Evolutionary conservation across 2,329 filamentous ascomycete species (phyloP).

Genomic region (Neocatenulostroma microsporum): DNA sequence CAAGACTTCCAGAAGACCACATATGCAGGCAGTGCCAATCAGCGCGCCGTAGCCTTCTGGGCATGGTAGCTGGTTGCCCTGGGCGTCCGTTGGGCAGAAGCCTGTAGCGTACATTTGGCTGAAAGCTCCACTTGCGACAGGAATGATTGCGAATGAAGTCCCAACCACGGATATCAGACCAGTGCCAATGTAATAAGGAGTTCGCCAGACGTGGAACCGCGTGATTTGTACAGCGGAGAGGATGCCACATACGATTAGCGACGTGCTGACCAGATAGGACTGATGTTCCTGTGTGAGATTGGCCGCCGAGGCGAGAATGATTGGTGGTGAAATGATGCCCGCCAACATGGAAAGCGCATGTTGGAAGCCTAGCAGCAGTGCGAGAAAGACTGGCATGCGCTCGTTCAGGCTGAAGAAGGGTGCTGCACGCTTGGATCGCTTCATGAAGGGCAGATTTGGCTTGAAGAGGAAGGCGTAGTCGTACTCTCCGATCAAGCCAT

Average conservation of each 20-base stretch:
- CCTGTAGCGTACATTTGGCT: conserved; percentile 71
- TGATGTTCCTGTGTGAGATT: conserved; percentile 55
- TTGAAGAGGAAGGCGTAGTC: conserved; percentile 85
- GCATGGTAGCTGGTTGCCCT: conserved; percentile 60
- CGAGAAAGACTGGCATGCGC: conserved; percentile 65
- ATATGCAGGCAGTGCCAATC: conserved; percentile 53
- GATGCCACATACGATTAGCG: conserved; percentile 69
- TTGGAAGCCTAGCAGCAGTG: conserved; percentile 67
- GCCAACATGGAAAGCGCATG: conserved; percentile 67
- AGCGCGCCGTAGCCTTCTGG: conserved; percentile 69
- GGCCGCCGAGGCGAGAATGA: conserved; percentile 61
- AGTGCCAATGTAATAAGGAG: conserved; percentile 68
- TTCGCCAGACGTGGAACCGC: conserved; percentile 62
- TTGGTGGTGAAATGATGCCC: conserved; percentile 66
- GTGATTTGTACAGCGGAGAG: conserved; percentile 71
- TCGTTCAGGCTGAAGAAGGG: conserved; percentile 83
- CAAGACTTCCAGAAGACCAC: conserved; percentile 56
- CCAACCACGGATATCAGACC: conserved; percentile 73
- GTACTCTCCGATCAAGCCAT: conserved; percentile 73
- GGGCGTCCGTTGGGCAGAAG: conserved; percentile 52
- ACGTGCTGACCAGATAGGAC: conserved; percentile 72
- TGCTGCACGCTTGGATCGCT: conserved; percentile 49
- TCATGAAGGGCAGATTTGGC: conserved; percentile 75
- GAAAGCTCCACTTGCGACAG: conserved; percentile 64
- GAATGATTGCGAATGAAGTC: conserved; percentile 69